Base-by-base conservation (phyloP, 345 rosid genomes). In the Tarenaya hassleriana region DNA sequence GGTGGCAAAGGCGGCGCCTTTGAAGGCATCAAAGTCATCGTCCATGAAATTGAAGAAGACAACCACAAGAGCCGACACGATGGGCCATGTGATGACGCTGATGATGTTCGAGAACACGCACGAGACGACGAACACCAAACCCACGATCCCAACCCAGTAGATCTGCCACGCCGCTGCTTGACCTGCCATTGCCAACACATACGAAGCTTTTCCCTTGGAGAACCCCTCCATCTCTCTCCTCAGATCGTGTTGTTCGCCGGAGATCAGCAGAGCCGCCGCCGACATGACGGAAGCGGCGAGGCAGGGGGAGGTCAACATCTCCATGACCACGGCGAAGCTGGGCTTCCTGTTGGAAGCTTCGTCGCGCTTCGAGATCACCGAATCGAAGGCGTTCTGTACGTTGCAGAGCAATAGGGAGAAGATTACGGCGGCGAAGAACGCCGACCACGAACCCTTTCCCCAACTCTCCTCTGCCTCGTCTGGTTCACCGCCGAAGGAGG, bases 91-190 rank as follows among this genome's bases (percentile, higher is more conserved):
- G 24, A 59, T 14, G 11, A 66, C 70, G 7, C 35, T 66, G 34
- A 66, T 59, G 40, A 66, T 60, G 6, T 66, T 59, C 14, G 70
- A 46, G 21, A 66, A 52, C 50, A 66, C 45, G 11, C 40, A 39
- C 43, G 64, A 66, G 17, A 59, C 70, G 4, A 60, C 59, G 60
- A 16, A 66, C 0, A 66, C 50, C 3, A 66, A 64, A 4, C 70
- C 70, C 9, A 66, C 70, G 12, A 66, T 59, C 12, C 70, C 70
- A 0, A 66, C 70, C 70, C 70, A 66, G 31, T 60, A 66, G 7
- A 60, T 0, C 56, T 66, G 66, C 71, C 71, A 66, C 16, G 61
- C 41, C 17, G 59, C 57, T 14, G 61, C 71, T 54, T 66, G 56
- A 3, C 71, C 71, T n/a, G 60, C 52, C 71, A 66, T 54, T 41